Conservation (phyloP, 2,329 filamentous ascomycete genomes). For the Ceratocystiopsis minuta region DNA sequence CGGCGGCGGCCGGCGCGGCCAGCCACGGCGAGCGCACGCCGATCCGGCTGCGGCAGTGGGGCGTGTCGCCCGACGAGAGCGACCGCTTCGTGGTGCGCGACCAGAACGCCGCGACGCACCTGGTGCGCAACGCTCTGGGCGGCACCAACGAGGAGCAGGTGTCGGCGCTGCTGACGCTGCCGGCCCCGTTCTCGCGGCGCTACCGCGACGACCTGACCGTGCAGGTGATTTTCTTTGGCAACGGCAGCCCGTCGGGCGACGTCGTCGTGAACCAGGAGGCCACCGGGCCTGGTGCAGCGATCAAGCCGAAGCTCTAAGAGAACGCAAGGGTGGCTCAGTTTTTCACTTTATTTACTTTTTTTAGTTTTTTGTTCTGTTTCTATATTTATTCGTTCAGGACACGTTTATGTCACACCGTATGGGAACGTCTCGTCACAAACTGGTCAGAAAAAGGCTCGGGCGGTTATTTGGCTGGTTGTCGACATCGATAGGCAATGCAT, state of each 20-base stretch:
- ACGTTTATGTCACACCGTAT: no score
- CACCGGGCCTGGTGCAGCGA: conserved; percentile 33
- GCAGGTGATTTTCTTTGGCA: conserved; percentile 95
- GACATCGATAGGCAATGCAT: no score
- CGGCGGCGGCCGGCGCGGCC: conserved; percentile 21
- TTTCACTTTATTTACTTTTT: no score
- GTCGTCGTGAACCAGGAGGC: conserved; percentile 78
- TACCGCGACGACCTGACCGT: conserved; percentile 94
- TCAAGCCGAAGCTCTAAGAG: conserved; percentile 17
- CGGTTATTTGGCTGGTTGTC: no score
- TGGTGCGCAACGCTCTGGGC: conserved; percentile 86
- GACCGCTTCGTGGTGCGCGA: conserved; percentile 87
- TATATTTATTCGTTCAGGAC: no score
- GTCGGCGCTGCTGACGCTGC: conserved; percentile 76
- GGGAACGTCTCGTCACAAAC: no score
- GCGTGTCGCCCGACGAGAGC: conserved; percentile 52
- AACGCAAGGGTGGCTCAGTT: no score
- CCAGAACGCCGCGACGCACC: conserved; percentile 88
- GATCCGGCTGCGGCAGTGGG: conserved; percentile 82
- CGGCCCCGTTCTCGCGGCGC: conserved; percentile 74
- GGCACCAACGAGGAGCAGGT: conserved; percentile 89
- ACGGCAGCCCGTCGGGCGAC: conserved; percentile 56
- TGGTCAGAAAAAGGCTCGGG: no score
- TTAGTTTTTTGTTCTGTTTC: no score
- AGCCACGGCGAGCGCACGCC: conserved; percentile 65